These are phyloP conservation scores for Acrocalymma vagum DNA, from an alignment of 2,329 filamentous ascomycete species.

Conservation along the genomic window DNA sequence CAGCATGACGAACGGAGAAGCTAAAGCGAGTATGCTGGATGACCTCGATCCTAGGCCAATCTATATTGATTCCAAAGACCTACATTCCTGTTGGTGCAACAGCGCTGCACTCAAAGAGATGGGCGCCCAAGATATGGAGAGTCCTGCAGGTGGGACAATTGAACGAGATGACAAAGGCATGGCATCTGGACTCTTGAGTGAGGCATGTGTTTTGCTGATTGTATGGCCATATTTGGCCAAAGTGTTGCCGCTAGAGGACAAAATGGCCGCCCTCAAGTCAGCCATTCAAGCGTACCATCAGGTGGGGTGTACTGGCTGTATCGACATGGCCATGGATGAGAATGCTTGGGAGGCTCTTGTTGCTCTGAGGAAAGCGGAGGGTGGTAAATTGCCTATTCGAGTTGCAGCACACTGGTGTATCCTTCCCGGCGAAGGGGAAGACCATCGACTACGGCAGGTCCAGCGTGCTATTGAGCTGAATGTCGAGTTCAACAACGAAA, in stretches of 20 bases:
- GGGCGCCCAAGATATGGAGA: slow-evolving; percentile 55
- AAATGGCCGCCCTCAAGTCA: slow-evolving; percentile 54
- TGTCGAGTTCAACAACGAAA: slow-evolving; percentile 53
- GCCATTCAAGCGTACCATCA: slow-evolving; percentile 60
- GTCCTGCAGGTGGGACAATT: slow-evolving; percentile 63
- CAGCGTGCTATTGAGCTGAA: slow-evolving; percentile 60
- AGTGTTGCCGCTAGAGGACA: slow-evolving; percentile 59
- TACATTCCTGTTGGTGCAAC: slow-evolving; percentile 67
- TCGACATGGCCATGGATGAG: slow-evolving; percentile 69
- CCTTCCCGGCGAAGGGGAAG: slow-evolving; percentile 54
- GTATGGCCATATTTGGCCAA: slow-evolving; percentile 64
- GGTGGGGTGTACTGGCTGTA: slow-evolving; percentile 62
- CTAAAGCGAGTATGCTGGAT: slow-evolving; percentile 61
- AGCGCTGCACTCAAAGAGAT: slow-evolving; percentile 61
- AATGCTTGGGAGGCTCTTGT: slow-evolving; percentile 62
- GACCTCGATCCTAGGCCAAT: slow-evolving; percentile 62
- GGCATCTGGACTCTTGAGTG: slow-evolving; percentile 61
- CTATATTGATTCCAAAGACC: slow-evolving; percentile 65
- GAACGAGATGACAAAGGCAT: slow-evolving; percentile 58
- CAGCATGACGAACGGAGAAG: slow-evolving; percentile 61
- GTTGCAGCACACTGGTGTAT: slow-evolving; percentile 67
- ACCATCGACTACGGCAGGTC: slow-evolving; percentile 59
- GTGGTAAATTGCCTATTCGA: slow-evolving; percentile 53
- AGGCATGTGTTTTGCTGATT: slow-evolving; percentile 62
- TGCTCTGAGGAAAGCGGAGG: slow-evolving; percentile 43